phyloP scores from a whole-genome alignment of 2,329 filamentous ascomycete genomes.

The Didymellaceae sp. region DNA sequence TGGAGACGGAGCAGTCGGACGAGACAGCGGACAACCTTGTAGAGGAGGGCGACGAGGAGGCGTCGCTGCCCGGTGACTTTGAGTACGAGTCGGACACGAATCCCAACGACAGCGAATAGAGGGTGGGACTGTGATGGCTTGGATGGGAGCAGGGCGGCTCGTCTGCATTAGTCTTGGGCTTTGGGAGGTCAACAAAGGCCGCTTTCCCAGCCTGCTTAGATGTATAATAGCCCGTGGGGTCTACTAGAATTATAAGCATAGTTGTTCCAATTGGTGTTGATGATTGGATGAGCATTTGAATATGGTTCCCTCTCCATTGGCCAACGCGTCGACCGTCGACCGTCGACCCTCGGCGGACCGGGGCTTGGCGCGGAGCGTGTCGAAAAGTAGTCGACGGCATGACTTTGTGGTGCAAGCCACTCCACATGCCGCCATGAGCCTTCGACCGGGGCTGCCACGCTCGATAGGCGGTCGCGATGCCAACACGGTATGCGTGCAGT shows the following conservation, averaged over 20 bases:
- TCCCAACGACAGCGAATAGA: slow-evolving; percentile 48
- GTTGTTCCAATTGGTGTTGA: slow-evolving; percentile 1
- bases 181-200: slow-evolving; percentile 32
- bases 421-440: slow-evolving; percentile 45
- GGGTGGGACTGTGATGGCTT: slow-evolving; percentile 2
- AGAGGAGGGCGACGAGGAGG: slow-evolving; percentile 84
- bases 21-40: slow-evolving; percentile 70
- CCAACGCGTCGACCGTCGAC: slow-evolving; percentile 2
- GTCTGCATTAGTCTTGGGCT: slow-evolving; percentile 32
- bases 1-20: slow-evolving; percentile 3
- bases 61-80: slow-evolving; percentile 72
- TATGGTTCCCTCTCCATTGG: slow-evolving; percentile 1
- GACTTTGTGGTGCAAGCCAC: slow-evolving; percentile 8
- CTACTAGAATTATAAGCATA: slow-evolving; percentile 16
- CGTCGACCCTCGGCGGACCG: no score
- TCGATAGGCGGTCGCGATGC: slow-evolving; percentile 38
- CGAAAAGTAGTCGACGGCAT: slow-evolving; percentile 16
- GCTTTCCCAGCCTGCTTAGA: slow-evolving; percentile 39
- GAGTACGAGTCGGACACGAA: slow-evolving; percentile 77
- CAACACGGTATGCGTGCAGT: slow-evolving; percentile 42
- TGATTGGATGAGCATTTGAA: background rate
- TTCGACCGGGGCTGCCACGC: slow-evolving; percentile 43
- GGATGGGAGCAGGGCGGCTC: slow-evolving; percentile 10
- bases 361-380: slow-evolving; percentile 15
- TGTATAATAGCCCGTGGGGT: slow-evolving; percentile 36